Base-by-base conservation (phyloP, 148 eudicot genomes). In the Silene conica region DNA sequence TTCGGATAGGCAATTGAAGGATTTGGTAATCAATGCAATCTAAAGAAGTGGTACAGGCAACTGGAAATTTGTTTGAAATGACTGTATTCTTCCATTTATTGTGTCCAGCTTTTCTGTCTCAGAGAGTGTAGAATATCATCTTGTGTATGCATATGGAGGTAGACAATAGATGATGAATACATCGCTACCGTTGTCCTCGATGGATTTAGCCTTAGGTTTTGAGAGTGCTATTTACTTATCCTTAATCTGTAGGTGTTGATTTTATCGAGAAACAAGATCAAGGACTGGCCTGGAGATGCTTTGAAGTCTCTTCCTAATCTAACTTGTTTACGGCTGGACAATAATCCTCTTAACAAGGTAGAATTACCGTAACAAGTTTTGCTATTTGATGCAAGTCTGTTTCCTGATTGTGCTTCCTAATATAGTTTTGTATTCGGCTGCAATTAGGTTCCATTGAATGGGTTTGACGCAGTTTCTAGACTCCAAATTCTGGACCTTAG, bases 261-360 rank as follows among this genome's bases (percentile, higher is more conserved):
- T 72, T 83, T 95, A 79, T 92, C 99, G 56, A 89, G 80, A 85
- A 95, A 95, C 89, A 92, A 90, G 86, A 86, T 95, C n/a, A 92
- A 83, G 81, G 90, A 79, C 72, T 95, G 99, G 99, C 99, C 99
- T 26, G 73, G 83, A 65, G 84, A 83, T 73, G 81, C 90, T 67
- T 83, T 95, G 74, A 82, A 80, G 81, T 83, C 88, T 67, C 91
- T 95, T 83, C 81, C 88, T 63, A 86, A 86, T 31, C 96, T 95
- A 65, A 74, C 83, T 70, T 92, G 99, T 85, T 82, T 95, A 81
- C 90, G 85, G 81, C 85, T 95, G 75, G 97, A 95, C 79, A 80
- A 84, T 72, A 95, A 95, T 85, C 92, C 86, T 67, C 90, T 95
- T 48, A 82, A 68, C 74, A 83, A 92, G 97, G 99, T 95, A 82